Base-by-base conservation (phyloP, 1,284 basidiomycete species). In the Ceratobasidium sp. region DNA sequence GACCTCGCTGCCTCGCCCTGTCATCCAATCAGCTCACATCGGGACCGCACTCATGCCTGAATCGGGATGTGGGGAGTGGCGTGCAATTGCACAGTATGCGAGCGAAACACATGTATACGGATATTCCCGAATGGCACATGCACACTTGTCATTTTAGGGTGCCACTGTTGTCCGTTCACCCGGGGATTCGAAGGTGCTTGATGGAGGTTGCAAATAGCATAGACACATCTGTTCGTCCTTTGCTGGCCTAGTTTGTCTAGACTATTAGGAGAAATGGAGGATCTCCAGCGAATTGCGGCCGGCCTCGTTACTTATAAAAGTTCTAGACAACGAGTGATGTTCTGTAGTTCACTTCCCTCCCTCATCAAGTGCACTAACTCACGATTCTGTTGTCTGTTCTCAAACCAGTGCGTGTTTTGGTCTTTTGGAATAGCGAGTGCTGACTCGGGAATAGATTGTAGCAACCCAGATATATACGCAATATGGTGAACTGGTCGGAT, bases 401-500 rank as follows among this genome's bases (percentile, higher is more conserved):
- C 26, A 14, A 32, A 23, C 60, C 30, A 34, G 39, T 32, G 18
- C 14, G 52, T 55, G 52, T 55, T 34, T 21, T 39, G 32, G 23
- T 16, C 16, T 23, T 43, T 23, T 59, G 9, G 34, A 14, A 23
- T 10, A n/a, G 18, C 9, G 1, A 18, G 1, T 59, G 16, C 34
- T 59, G n/a, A 59, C 23, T 23, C 34, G 21, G 34, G 28, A 32
- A 21, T 41, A 59, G 57, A 39, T 43, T 10, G 39, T 41, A 59
- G n/a, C n/a, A n/a, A n/a, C n/a, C n/a, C n/a, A n/a, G n/a, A n/a
- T n/a, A n/a, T n/a, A 4, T 26, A 39, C 57, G 16, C 50, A 12
- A 89, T n/a, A n/a, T 89, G 89, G 84, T 86, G 59, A 77, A 86
- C 77, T 90, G 89, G 89, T 83, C 81, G 53, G 80, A 84, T 75